Conservation (phyloP, 2,329 filamentous ascomycete species). For the Trematosphaeria pertusa region DNA sequence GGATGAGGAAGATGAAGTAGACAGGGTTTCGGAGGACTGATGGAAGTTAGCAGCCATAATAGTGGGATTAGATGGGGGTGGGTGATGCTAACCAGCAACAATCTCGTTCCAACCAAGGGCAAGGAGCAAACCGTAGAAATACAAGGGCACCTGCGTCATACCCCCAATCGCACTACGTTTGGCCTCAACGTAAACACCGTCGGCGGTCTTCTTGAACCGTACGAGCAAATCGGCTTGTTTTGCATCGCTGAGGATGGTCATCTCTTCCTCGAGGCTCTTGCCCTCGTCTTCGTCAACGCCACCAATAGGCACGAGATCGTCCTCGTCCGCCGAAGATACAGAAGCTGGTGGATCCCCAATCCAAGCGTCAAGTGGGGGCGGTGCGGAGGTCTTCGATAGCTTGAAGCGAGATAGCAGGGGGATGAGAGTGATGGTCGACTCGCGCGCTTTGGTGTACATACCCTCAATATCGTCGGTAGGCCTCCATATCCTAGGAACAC, state of each 20-base stretch:
- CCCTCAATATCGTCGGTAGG: slow-evolving; percentile 97
- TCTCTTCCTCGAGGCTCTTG: slow-evolving; percentile 94
- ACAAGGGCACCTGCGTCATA: slow-evolving; percentile 90
- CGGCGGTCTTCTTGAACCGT: slow-evolving; percentile 97
- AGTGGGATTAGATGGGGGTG: not conserved
- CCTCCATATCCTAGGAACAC: slow-evolving; percentile 95
- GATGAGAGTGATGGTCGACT: slow-evolving; percentile 89
- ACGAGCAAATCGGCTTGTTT: slow-evolving; percentile 92
- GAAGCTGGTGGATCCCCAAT: slow-evolving; percentile 79
- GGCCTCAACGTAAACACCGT: slow-evolving; percentile 96
- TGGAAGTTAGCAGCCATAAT: slow-evolving; percentile 25
- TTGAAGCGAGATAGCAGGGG: slow-evolving; percentile 87
- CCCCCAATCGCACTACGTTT: slow-evolving; percentile 96
- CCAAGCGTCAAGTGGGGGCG: slow-evolving; percentile 84
- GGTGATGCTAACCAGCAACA: slow-evolving; percentile 75
- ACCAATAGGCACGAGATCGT: slow-evolving; percentile 86
- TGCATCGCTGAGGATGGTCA: slow-evolving; percentile 88
- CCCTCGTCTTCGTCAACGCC: slow-evolving; percentile 94
- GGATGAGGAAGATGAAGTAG: slow-evolving; percentile 86
- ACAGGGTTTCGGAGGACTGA: slow-evolving; percentile 90
- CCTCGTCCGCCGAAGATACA: slow-evolving; percentile 83
- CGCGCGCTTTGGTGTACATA: slow-evolving; percentile 87
- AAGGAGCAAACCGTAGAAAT: slow-evolving; percentile 89
- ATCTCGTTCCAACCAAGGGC: slow-evolving; percentile 99
- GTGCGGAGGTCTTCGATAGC: slow-evolving; percentile 73